Base-by-base conservation (phyloP, 2,329 filamentous ascomycete species). In the Apiospora phragmitis region DNA sequence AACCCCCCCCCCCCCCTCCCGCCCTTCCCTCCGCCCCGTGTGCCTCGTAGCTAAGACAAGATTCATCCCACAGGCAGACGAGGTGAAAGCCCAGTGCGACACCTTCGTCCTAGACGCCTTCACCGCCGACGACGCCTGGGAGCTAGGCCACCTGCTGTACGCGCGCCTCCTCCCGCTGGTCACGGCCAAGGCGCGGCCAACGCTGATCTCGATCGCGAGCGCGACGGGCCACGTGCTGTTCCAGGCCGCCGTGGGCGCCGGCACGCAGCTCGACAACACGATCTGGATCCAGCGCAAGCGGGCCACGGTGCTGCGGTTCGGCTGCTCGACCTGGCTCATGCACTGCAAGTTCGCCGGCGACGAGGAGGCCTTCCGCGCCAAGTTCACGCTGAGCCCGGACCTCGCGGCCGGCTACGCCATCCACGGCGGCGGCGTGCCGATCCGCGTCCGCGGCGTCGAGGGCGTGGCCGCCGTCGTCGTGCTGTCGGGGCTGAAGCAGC, bases 391-490 rank as follows among this genome's bases (percentile, higher is more conserved):
- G 76, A 86, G 87, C 7, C 81, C 83, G 51, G 86, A 86, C 67
- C 84, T 85, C 21, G 87, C 86, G 2, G 85, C 86, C 69, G 84
- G 88, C 42, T 95, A 93, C 83, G 93, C 93, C 0, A 92, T 94
- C 72, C 92, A 95, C 80, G 93, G 93, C 0, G 93, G 93, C 29
- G 93, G 86, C 0, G 89, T 93, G 73, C 93, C 93, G 0, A 87
- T 95, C 42, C 85, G 89, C 9, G 93, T 95, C 8, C 83, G 83
- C 69, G 92, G 92, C 0, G 92, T 95, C 1, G 93, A 95, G 81
- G 93, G 93, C 0, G 82, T 94, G 3, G 90, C 94, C 11, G 93
- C 89, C 0, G 90, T 94, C 0, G 89, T 94, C 32, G 89, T 94
- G 24, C 91, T 95, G 1, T 92, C 90, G 77, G 93, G 93, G 5